These are phyloP conservation scores for Chytriomyces sp. DNA, from an alignment of 192 early-diverging fungal genomes.

Conservation along the genomic window DNA sequence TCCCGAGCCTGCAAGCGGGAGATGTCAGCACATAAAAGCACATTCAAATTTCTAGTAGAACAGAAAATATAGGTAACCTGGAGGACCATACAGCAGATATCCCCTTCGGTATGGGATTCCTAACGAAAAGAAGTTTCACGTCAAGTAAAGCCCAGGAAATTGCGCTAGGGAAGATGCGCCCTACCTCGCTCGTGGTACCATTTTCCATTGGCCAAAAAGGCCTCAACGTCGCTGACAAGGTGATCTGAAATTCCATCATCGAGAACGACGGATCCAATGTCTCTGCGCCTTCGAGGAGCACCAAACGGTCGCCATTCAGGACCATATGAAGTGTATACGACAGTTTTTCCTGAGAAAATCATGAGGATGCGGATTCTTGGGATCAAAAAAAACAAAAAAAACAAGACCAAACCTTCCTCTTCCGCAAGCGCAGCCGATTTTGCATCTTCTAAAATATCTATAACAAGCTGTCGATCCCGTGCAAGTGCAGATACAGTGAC, in stretches of 20 bases:
- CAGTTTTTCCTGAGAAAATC: slow-evolving; percentile 74
- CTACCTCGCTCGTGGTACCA: slow-evolving; percentile 67
- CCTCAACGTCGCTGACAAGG: slow-evolving; percentile 50
- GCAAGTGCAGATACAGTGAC: slow-evolving; percentile 89
- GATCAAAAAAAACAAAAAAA: background rate
- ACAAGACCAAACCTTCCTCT: slow-evolving; percentile 64
- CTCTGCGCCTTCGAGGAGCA: slow-evolving; percentile 81
- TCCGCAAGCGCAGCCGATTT: slow-evolving; percentile 80
- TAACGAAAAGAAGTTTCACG: slow-evolving; percentile 52
- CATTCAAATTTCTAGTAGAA: slow-evolving; percentile 80
- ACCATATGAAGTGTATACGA: slow-evolving; percentile 93
- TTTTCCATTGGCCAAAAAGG: slow-evolving; percentile 49
- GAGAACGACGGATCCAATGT: slow-evolving; percentile 52
- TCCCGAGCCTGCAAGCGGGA: slow-evolving; percentile 65
- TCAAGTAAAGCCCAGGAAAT: slow-evolving; percentile 71
- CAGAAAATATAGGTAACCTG: slow-evolving; percentile 45
- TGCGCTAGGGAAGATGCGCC: slow-evolving; percentile 11
- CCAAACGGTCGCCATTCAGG: slow-evolving; percentile 98
- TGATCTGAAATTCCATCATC: slow-evolving; percentile 39
- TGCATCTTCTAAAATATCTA: slow-evolving; percentile 78
- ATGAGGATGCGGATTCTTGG: background rate
- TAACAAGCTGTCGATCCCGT: slow-evolving; percentile 78
- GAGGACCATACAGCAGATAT: slow-evolving; percentile 72
- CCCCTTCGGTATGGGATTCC: slow-evolving; percentile 74
- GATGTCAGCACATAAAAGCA: slow-evolving; percentile 61